Evolutionary conservation across 1,139 yeast genomes (phyloP), one percentile per base, ranked within the genome.

Genomic region (Geotrichum carabidarum): DNA sequence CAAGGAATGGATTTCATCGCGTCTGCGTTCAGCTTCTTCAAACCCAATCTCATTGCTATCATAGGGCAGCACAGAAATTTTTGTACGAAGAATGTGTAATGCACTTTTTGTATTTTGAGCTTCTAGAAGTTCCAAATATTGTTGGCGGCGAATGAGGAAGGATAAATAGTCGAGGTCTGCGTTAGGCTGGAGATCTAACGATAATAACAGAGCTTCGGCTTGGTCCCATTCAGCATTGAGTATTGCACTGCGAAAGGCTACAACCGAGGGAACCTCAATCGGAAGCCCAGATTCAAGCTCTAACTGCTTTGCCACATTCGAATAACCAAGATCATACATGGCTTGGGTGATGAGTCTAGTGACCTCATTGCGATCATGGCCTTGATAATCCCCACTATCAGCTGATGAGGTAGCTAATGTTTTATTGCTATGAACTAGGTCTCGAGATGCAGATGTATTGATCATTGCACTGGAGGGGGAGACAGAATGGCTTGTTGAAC

Each of bases 301-400:
- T 46, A 80, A 66, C 2, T 62, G 53, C 9, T 65, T 59, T 0
- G 80, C 77, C 0, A 79, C 65, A 9, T 67, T 61, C 7, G 65
- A 57, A 60, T 76, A 78, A 2, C 83, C 84, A 56, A 80, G 58
- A 57, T 79, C 83, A 41, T 68, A 65, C 49, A 80, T 65, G 1
- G 81, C 68, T 59, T 79, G 82, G 35, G 79, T 74, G 38, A 80
- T 62, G 30, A 80, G 66, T 50, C 81, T 71, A 1, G 81, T 74
- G 11, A 79, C 70, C 62, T 80, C 82, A 14, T 63, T 64, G 44
- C 67, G 70, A 59, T 72, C 69, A 34, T 71, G 66, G 14, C 69
- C 70, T 42, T 53, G 55, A 46, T 61, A 65, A 86, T 17, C 75
- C 69, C 27, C 27, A 37, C 17, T 37, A 11, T 14, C 8, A n/a